Evolutionary conservation across 805 yeast species (phyloP).

Genomic region (Phaffomyces opuntiae): DNA sequence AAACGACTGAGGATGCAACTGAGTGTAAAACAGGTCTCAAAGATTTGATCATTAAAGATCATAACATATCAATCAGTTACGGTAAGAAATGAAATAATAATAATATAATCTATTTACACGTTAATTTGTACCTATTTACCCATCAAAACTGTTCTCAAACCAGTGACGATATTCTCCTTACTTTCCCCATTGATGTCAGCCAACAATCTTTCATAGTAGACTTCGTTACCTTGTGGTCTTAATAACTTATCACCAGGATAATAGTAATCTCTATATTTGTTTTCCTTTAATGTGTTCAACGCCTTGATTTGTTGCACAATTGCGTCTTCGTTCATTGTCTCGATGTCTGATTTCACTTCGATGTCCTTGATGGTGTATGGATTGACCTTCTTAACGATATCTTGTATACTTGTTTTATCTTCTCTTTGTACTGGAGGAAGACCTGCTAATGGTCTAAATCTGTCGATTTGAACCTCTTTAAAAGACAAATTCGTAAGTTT

Average conservation of each 20-base stretch:
- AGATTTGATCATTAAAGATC: constrained; percentile 16
- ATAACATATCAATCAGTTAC: constrained; percentile 19
- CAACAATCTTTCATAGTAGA: constrained; percentile 64
- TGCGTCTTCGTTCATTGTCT: constrained; percentile 37
- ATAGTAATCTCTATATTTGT: constrained; percentile 59
- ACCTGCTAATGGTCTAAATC: constrained; percentile 48
- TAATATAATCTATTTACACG: neutral
- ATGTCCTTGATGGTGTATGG: constrained; percentile 36
- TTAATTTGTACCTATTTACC: constrained; percentile 45
- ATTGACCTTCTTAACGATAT: constrained; percentile 39
- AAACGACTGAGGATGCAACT: constrained; percentile 44
- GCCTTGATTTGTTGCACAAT: constrained; percentile 50
- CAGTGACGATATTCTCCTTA: constrained; percentile 58
- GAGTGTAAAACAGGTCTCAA: constrained; percentile 26
- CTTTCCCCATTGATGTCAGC: constrained; percentile 65
- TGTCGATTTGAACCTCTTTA: constrained; percentile 56
- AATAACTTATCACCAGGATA: constrained; percentile 57
- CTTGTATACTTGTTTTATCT: constrained; percentile 30
- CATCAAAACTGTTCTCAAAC: constrained; percentile 66
- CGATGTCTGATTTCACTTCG: constrained; percentile 38
- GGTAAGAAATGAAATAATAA: constrained; percentile 19
- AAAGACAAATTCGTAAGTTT: constrained; percentile 63
- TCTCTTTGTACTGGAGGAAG: constrained; percentile 28
- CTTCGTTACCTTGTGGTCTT: constrained; percentile 80
- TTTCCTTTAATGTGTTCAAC: constrained; percentile 47